Base-by-base conservation (phyloP, 768 basidiomycete genomes). In the Mycena albidolilacea region DNA sequence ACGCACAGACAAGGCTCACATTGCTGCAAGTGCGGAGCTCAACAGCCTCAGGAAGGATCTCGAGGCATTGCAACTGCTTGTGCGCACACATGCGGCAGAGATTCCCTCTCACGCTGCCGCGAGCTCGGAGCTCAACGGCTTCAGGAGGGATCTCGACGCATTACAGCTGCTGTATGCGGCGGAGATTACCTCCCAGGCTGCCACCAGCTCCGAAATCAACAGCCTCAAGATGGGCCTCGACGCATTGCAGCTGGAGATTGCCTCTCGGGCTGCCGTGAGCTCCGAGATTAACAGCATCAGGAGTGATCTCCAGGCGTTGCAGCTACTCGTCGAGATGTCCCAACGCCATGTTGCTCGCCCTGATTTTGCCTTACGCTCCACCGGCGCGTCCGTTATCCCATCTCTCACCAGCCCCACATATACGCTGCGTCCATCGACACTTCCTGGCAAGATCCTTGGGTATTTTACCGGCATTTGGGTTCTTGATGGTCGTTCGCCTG, bases 341-440 rank as follows among this genome's bases (percentile, higher is more conserved):
- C 41, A 43, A 43, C 9, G 41, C 41, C 41, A 72, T 66, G 58
- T 97, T 52, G 94, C 91, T 1, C 91, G 90, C 52, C 86, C 94
- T 0, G 97, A 99, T 82, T 97, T 90, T 78, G 97, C 97, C 0
- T 84, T 95, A 5, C 92, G 92, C 80, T 93, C 95, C 17, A 90
- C 89, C 7, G 97, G 97, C 2, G 97, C 90, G 4, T 86, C 90
- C 41, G 41, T 43, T 43, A 43, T 43, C 41, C 41, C 41, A 43
- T 43, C 41, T 43, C 41, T 43, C 41, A 43, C 41, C 41, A 43
- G 41, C 41, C 41, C 41, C 12, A 43, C 41, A 43, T 43, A 43
- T 43, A 43, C 9, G 41, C 8, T 43, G 41, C 3, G 41, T 43
- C 41, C 41, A 43, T 43, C 41, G 41, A 43, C 41, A 43, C 12